Conservation (phyloP, 495 filamentous ascomycete species). For the Daldinia bambusicola region DNA sequence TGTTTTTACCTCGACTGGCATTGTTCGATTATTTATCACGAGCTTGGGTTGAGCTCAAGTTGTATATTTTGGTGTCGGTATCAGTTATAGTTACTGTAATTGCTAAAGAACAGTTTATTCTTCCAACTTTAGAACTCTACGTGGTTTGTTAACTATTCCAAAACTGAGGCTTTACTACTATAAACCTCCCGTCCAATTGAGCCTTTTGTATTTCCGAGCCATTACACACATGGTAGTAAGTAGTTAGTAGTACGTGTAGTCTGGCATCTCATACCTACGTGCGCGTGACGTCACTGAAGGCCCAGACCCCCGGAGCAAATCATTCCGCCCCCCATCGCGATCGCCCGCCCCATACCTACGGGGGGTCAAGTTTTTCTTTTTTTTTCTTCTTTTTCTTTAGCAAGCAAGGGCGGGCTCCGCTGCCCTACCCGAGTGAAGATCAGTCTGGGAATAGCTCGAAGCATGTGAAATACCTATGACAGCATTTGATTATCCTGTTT, state of each 20-base stretch:
- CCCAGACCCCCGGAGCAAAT: conserved; percentile 12
- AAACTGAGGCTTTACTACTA: background rate
- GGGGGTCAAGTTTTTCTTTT: conserved; percentile 13
- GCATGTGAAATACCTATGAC: too few species aligned
- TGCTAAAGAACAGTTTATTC: too few species aligned
- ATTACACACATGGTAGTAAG: background rate
- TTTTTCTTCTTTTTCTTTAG: too few species aligned
- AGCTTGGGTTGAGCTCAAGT: background rate
- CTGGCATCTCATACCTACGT: conserved; percentile 2
- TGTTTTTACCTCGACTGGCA: conserved; percentile 21
- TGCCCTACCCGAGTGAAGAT: too few species aligned
- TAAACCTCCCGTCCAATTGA: background rate
- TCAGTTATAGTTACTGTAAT: too few species aligned
- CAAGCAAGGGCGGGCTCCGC: too few species aligned
- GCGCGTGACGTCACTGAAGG: conserved; percentile 29
- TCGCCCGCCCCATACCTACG: background rate
- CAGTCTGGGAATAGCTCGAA: too few species aligned
- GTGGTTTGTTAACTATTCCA: too few species aligned
- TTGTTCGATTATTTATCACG: conserved; percentile 3
- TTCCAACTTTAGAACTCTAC: too few species aligned
- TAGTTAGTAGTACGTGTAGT: background rate
- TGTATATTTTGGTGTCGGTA: too few species aligned
- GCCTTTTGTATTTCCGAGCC: conserved; percentile 22
- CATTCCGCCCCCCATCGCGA: conserved; percentile 3
- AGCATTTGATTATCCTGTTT: too few species aligned